phyloP scores from a whole-genome alignment of 148 eudicot genomes.

The Polygonum maritimum region DNA sequence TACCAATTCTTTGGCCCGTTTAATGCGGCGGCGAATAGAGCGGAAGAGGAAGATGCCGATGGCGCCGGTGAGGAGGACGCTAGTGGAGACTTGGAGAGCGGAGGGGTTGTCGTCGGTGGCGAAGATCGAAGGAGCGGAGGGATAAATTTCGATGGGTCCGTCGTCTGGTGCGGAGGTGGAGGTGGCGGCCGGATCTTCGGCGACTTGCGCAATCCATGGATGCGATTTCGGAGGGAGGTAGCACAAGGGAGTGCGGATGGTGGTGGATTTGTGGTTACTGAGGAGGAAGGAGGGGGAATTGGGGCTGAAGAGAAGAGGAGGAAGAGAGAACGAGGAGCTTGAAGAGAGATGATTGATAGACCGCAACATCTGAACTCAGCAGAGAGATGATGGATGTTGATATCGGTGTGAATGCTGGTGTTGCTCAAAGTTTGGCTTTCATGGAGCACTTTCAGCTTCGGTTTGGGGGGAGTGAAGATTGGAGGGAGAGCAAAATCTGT shows the following conservation, averaged over 20 bases:
- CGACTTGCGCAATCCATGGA: conserved; percentile 29
- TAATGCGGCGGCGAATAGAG: conserved; percentile 73
- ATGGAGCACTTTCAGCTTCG: not conserved
- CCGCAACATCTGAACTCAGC: conserved; percentile 34
- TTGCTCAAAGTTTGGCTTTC: not conserved
- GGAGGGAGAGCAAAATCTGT: conserved; percentile 5
- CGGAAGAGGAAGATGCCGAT: conserved; percentile 83
- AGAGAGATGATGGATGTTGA: not conserved
- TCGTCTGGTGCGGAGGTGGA: conserved; percentile 20
- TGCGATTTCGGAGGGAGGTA: conserved; percentile 17
- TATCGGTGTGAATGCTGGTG: not conserved
- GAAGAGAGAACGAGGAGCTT: conserved; percentile 14
- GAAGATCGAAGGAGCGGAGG: conserved; percentile 51
- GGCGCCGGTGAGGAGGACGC: conserved; percentile 90
- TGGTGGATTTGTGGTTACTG: conserved; percentile 16
- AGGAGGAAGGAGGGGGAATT: conserved; percentile 1
- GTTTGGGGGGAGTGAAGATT: not conserved
- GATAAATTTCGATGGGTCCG: conserved; percentile 68
- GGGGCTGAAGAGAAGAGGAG: conserved; percentile 15
- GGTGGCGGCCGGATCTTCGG: conserved; percentile 20
- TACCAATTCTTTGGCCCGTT: conserved; percentile 78
- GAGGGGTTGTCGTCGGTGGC: conserved; percentile 63
- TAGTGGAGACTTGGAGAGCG: conserved; percentile 62
- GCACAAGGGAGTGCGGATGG: conserved; percentile 19
- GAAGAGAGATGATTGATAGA: conserved; percentile 20